phyloP scores from a whole-genome alignment of 176 grass and related monocot species.

The Oryza glaberrima region DNA sequence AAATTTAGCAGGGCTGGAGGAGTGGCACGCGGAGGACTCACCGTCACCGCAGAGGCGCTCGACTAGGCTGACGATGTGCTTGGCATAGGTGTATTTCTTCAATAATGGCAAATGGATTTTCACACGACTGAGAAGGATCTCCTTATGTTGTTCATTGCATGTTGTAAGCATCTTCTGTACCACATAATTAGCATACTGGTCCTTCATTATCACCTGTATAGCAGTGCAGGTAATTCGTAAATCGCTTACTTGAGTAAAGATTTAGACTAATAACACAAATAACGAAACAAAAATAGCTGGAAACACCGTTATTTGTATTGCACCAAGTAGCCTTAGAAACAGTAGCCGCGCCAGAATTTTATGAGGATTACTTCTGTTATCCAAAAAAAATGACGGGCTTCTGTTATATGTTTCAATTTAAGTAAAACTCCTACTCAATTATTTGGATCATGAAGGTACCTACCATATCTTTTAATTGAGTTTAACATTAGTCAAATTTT shows the following conservation, averaged over 20 bases:
- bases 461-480: not conserved
- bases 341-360: not conserved
- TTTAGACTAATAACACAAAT: conserved; percentile 25
- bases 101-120: conserved; percentile 56
- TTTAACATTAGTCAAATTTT: not conserved
- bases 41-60: conserved; percentile 67
- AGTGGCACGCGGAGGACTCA: conserved; percentile 17
- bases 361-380: not conserved
- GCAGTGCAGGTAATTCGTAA: not conserved
- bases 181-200: conserved; percentile 79
- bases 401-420: not conserved
- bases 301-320: not conserved
- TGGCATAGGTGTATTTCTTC: conserved; percentile 80
- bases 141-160: conserved; percentile 53
- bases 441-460: not conserved
- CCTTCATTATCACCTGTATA: conserved; percentile 72
- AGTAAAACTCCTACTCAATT: not conserved
- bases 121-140: conserved; percentile 55
- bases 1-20: not conserved
- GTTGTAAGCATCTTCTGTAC: conserved; percentile 82
- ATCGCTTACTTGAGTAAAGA: not conserved
- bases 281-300: not conserved
- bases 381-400: not conserved
- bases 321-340: not conserved
- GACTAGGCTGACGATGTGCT: conserved; percentile 67